Evolutionary conservation across 2,329 filamentous ascomycete genomes (phyloP).

Genomic region (Claviceps africana): DNA sequence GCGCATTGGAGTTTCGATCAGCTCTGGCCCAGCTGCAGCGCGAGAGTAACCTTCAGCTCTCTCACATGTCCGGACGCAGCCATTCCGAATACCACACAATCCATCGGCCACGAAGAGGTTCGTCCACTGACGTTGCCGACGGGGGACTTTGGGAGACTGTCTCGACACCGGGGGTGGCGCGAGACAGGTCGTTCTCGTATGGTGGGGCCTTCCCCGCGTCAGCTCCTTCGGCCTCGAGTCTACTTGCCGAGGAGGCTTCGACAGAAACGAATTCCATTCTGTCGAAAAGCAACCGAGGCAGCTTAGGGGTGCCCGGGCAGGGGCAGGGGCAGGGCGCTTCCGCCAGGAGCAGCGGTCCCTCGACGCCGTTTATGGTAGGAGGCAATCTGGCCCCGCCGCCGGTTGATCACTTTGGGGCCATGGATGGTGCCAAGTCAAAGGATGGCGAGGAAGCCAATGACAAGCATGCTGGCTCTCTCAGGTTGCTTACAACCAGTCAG

Average conservation of each 20-base stretch:
- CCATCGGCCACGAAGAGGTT: slow-evolving; percentile 13
- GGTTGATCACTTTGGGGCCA: slow-evolving; percentile 10
- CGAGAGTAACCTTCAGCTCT: slow-evolving; percentile 60
- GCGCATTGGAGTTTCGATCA: slow-evolving; percentile 84
- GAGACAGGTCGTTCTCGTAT: slow-evolving; percentile 10
- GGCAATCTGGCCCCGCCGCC: slow-evolving; percentile 30
- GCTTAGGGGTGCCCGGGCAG: slow-evolving; percentile 6
- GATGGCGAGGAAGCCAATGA: slow-evolving; percentile 1
- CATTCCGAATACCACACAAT: slow-evolving; percentile 22
- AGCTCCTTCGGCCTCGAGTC: not conserved
- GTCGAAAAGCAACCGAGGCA: not conserved
- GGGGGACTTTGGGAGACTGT: slow-evolving; percentile 5
- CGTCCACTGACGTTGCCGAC: slow-evolving; percentile 14
- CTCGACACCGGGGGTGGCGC: slow-evolving; percentile 1
- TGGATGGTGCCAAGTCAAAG: not conserved
- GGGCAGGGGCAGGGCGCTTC: slow-evolving; percentile 10
- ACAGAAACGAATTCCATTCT: not conserved
- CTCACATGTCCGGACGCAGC: slow-evolving; percentile 53
- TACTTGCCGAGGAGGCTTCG: not conserved
- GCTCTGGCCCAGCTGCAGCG: slow-evolving; percentile 77
- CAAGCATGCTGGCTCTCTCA: slow-evolving; percentile 16
- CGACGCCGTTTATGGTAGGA: slow-evolving; percentile 22
- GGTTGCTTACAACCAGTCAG: slow-evolving; percentile 34
- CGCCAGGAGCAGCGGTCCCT: not conserved
- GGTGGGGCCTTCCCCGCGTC: slow-evolving; percentile 1